Conservation (phyloP, 257 asterid genomes). For the Eucommia ulmoides region DNA sequence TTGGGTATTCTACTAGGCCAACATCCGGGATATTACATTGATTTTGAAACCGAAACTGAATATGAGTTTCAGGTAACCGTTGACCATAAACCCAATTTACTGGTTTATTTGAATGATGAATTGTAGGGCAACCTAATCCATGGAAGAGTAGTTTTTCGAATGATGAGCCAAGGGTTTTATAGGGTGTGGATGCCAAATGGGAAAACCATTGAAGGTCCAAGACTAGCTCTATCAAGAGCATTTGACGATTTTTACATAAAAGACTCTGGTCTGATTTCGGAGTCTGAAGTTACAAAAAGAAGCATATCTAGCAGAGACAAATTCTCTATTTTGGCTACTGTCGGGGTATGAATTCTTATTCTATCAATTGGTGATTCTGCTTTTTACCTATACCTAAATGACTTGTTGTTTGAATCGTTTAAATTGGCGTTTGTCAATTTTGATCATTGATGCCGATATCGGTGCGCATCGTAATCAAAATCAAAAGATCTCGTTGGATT, state of each 20-base stretch:
- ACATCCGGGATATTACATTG: too few species aligned
- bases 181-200: slow-evolving; percentile 73
- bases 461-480: too few species aligned
- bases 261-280: slow-evolving; percentile 71
- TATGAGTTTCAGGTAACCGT: slow-evolving; percentile 63
- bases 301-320: slow-evolving; percentile 38
- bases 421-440: too few species aligned
- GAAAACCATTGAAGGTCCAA: slow-evolving; percentile 44
- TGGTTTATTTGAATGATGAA: slow-evolving; percentile 15
- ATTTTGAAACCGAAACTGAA: too few species aligned
- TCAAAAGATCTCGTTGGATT: too few species aligned
- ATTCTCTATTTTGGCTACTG: slow-evolving; percentile 63
- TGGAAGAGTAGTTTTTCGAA: slow-evolving; percentile 36
- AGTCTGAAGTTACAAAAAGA: slow-evolving; percentile 57
- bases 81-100: slow-evolving; percentile 70
- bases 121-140: slow-evolving; percentile 54
- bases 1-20: too few species aligned
- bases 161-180: slow-evolving; percentile 60
- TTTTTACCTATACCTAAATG: too few species aligned
- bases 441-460: too few species aligned
- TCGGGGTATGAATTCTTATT: slow-evolving; percentile 75
- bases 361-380: too few species aligned
- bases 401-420: too few species aligned
- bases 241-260: slow-evolving; percentile 66
- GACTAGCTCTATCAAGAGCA: slow-evolving; percentile 71